phyloP scores from a whole-genome alignment of 371 early-diverging fungal genomes.

The Chytridium lagenaria region DNA sequence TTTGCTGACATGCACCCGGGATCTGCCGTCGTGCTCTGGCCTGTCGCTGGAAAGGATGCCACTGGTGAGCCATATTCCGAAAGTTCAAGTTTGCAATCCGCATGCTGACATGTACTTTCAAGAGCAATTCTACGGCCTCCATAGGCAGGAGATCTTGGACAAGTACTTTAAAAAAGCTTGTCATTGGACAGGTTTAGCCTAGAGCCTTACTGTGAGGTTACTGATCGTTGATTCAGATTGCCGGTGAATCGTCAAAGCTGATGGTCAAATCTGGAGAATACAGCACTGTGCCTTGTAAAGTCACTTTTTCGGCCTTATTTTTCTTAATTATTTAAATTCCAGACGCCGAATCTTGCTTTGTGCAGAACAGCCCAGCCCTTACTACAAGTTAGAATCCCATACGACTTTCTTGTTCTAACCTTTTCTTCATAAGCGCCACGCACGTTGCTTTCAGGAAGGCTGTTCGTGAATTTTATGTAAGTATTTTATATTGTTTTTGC shows the following conservation, averaged over 20 bases:
- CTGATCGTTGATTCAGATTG: conserved; percentile 32
- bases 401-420: conserved; percentile 15
- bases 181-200: conserved; percentile 49
- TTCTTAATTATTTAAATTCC: conserved; percentile 45
- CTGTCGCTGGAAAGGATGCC: conserved; percentile 47
- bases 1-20: conserved; percentile 63
- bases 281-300: conserved; percentile 20
- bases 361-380: conserved; percentile 66
- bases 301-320: background rate
- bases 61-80: conserved; percentile 48
- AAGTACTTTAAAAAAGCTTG: conserved; percentile 58
- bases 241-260: conserved; percentile 43
- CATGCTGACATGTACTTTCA: conserved; percentile 12
- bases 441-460: conserved; percentile 64
- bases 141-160: conserved; percentile 68
- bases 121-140: conserved; percentile 72
- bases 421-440: conserved; percentile 52
- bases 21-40: conserved; percentile 41
- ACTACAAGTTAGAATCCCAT: conserved; percentile 48
- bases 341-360: conserved; percentile 65
- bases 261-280: conserved; percentile 17
- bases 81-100: background rate
- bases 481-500: background rate
- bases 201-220: too few relatives aligned
- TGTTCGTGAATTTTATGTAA: conserved; percentile 55